Conservation (phyloP, 495 filamentous ascomycete species). For the Aspergillus olivimuriae region DNA sequence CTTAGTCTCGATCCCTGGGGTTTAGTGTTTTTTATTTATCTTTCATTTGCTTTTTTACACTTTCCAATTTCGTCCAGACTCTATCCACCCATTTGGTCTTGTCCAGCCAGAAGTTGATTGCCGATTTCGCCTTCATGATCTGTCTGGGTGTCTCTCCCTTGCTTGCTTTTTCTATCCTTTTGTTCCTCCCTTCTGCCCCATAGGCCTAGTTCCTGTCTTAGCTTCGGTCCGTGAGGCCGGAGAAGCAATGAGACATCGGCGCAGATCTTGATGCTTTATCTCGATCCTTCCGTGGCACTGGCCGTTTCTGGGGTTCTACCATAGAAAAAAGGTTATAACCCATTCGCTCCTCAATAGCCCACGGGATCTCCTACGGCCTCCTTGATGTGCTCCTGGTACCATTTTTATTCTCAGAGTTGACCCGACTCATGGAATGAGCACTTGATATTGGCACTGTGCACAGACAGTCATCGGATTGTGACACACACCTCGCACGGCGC, state of each 20-base stretch:
- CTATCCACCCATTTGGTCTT: background rate
- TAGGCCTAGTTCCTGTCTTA: constrained; percentile 14
- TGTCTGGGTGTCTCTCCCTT: constrained; percentile 17
- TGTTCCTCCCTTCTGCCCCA: constrained; percentile 11
- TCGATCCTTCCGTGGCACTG: constrained; percentile 2
- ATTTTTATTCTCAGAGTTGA: too few relatives aligned
- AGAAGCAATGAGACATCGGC: constrained; percentile 21
- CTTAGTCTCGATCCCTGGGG: background rate
- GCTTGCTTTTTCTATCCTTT: constrained; percentile 17
- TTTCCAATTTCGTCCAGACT: background rate
- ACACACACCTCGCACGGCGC: too few relatives aligned
- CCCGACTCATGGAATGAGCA: too few relatives aligned
- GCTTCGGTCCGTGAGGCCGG: constrained; percentile 15
- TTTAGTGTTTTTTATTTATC: background rate
- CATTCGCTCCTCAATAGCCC: constrained; percentile 5
- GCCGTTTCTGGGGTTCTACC: constrained; percentile 7
- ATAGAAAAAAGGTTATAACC: constrained; percentile 8
- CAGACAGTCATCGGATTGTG: too few relatives aligned
- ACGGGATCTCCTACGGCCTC: too few relatives aligned
- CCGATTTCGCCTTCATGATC: constrained; percentile 11
- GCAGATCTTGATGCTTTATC: constrained; percentile 10
- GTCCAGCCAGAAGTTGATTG: background rate
- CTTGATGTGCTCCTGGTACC: too few relatives aligned
- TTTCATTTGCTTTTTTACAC: too few relatives aligned
- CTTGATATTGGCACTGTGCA: too few relatives aligned